Evolutionary conservation across 805 yeast species (phyloP).

Genomic region (Suhomyces kilbournensis): DNA sequence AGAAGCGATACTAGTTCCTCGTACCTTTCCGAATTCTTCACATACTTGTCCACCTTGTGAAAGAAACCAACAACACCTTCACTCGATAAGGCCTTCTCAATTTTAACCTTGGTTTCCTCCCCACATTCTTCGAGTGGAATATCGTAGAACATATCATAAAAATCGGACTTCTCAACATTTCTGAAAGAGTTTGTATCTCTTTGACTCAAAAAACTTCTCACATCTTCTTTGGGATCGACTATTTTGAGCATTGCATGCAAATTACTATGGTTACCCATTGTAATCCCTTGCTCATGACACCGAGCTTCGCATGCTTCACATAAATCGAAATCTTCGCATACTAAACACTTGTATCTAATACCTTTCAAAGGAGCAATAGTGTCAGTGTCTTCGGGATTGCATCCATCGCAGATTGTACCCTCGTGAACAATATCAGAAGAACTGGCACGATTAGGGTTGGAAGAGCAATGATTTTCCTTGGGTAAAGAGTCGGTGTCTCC

Average conservation of each 20-base stretch:
- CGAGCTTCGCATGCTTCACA: conserved; percentile 38
- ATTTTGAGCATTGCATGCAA: conserved; percentile 33
- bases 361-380: conserved; percentile 39
- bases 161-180: neutral
- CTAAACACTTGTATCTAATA: conserved; percentile 47
- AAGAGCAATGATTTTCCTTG: neutral
- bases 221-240: conserved; percentile 3
- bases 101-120: conserved; percentile 1
- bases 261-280: conserved; percentile 19
- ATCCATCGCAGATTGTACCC: conserved; percentile 33
- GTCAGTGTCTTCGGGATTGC: conserved; percentile 21
- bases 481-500: neutral
- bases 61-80: conserved; percentile 18
- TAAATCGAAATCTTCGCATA: conserved; percentile 53
- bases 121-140: conserved; percentile 23
- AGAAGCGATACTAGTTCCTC: conserved; percentile 14
- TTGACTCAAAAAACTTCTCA: neutral
- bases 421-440: conserved; percentile 13
- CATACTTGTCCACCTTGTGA: conserved; percentile 13
- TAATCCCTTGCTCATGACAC: conserved; percentile 10
- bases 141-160: conserved; percentile 19
- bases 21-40: conserved; percentile 23
- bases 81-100: conserved; percentile 14
- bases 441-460: neutral
- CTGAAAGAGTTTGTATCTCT: neutral